Evolutionary conservation across 805 yeast species (phyloP), one percentile per base, ranked within the genome.

Genomic region (Lipomyces orientalis): DNA sequence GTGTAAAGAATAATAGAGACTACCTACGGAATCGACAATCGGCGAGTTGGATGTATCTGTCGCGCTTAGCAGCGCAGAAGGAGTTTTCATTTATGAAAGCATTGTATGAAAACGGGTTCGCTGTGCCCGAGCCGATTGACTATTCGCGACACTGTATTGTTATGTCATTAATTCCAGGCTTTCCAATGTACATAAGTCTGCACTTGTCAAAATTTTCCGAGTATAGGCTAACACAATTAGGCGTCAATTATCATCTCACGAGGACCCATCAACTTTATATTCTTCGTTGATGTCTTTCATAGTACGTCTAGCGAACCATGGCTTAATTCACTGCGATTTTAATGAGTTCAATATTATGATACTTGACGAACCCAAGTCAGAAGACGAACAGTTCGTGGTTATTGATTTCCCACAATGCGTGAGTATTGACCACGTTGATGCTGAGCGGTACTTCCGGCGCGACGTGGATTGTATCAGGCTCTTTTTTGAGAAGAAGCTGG

Each of bases 331-430:
- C 79, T 94, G 99, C 83, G 99, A 95, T 81, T 95, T 88, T 81
- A 95, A 95, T 78, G 99, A 95, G 80, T 95, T 95, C 79, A 95
- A 95, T 78, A 92, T 95, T 73, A 91, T 95, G 85, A 88, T 92
- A 37, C 83, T 90, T 54, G 90, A 90, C 70, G 72, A 77, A 54
- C 74, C 75, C 4, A 62, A 65, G 22, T 81, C 82, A 7, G 91
- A 88, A 64, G 79, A 81, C 55, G 95, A 91, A 60, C 71, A 70
- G 49, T 91, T 93, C 74, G 89, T 93, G 25, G 97, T 95, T 34
- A 94, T 95, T 75, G 99, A 95, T 83, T 95, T 95, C 83, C 99
- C 99, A 2, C 99, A 95, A 79, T 94, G 98, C 86, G 90, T 95
- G 19, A 91, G 97, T 29, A 90, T 91, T 58, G 93, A 90, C 72